These are phyloP conservation scores for Tulasnella calospora DNA, from an alignment of 768 basidiomycete species.

Conservation along the genomic window DNA sequence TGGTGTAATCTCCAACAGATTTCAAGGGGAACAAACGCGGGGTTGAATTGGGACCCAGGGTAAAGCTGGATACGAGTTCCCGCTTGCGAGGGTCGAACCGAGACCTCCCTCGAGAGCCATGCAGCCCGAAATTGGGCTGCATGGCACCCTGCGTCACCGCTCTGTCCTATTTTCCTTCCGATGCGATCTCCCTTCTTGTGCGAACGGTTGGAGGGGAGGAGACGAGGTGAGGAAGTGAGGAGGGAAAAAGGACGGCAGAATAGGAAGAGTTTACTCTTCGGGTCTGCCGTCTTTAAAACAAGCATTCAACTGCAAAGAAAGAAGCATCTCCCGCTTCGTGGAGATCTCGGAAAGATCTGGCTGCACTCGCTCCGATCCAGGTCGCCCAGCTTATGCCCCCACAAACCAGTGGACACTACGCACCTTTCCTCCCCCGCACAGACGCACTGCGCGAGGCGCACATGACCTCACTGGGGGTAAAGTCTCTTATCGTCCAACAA, in stretches of 20 bases:
- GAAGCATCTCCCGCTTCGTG: background rate
- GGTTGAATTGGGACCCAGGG: conserved; percentile 8
- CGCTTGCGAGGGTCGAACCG: conserved; percentile 4
- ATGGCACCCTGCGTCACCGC: background rate
- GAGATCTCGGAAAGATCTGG: conserved; percentile 4
- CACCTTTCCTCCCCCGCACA: background rate
- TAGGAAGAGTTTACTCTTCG: background rate
- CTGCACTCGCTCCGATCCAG: conserved; percentile 2
- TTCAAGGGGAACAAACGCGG: background rate
- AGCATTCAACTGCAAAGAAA: conserved; percentile 4
- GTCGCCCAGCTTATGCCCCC: conserved; percentile 5
- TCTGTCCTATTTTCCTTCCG: background rate
- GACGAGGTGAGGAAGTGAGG: conserved; percentile 4
- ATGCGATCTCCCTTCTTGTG: conserved; percentile 11
- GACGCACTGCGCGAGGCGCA: background rate
- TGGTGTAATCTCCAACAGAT: background rate
- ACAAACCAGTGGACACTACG: background rate
- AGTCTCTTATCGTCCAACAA: background rate
- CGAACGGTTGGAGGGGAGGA: conserved; percentile 7
- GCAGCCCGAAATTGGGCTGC: background rate
- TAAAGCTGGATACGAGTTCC: conserved; percentile 7
- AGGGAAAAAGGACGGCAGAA: conserved; percentile 10
- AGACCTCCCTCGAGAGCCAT: conserved; percentile 9
- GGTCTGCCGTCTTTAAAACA: conserved; percentile 9
- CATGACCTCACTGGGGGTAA: conserved; percentile 9